Evolutionary conservation across 371 early-diverging fungal species (phyloP).

Genomic region (Mucor circinelloides): DNA sequence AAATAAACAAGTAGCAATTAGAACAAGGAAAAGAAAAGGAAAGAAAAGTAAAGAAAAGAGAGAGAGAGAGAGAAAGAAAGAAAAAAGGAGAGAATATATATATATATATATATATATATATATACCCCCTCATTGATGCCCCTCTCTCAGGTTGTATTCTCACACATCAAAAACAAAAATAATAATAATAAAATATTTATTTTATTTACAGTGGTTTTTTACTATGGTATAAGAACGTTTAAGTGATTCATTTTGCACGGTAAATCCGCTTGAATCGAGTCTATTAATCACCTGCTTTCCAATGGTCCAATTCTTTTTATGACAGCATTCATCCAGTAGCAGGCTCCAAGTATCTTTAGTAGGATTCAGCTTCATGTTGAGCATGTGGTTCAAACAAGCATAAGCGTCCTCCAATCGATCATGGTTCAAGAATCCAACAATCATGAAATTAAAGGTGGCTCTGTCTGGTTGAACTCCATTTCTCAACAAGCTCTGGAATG

Average conservation of each 20-base stretch:
- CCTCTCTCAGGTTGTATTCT: background rate
- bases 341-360: conserved; percentile 47
- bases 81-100: conserved; percentile 5
- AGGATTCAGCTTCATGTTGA: conserved; percentile 26
- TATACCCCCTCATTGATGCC: background rate
- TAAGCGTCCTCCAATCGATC: conserved; percentile 42
- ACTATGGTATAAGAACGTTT: conserved; percentile 34
- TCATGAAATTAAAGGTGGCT: conserved; percentile 50
- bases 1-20: background rate
- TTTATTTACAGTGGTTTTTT: conserved; percentile 30
- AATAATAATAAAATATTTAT: too few species aligned
- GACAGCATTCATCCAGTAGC: conserved; percentile 33
- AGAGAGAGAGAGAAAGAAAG: conserved; percentile 6
- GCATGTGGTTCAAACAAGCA: conserved; percentile 37
- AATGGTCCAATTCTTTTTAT: conserved; percentile 25
- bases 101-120: background rate
- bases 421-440: conserved; percentile 38
- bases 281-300: conserved; percentile 29
- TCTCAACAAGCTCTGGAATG: conserved; percentile 34
- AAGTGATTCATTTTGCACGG: conserved; percentile 29
- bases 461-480: conserved; percentile 40
- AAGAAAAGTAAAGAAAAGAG: conserved; percentile 5
- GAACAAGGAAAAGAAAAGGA: conserved; percentile 1
- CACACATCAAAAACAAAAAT: background rate
- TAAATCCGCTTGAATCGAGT: conserved; percentile 41